Evolutionary conservation across 805 yeast species (phyloP), one percentile per base, ranked within the genome.

Genomic region (Cyberlindnera galapagoensis): DNA sequence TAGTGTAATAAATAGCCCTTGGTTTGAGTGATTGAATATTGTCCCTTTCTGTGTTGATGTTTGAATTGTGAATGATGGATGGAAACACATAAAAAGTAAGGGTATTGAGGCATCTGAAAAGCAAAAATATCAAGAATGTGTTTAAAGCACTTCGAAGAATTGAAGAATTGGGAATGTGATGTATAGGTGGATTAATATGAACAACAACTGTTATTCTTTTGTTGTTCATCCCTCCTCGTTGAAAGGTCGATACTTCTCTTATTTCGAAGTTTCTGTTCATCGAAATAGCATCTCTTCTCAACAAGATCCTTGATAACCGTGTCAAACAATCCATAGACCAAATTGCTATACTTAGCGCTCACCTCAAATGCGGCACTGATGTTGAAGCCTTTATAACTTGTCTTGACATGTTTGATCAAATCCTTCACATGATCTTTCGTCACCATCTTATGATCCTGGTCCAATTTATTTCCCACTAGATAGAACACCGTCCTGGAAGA

Each of bases 401-500:
- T 35, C 33, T 62, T 59, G 10, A 56, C 46, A 28, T 42, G 46
- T n/a, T 42, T 38, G 15, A 64, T 46, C 26, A 57, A 48, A 14
- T 46, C 40, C 30, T 60, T 43, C 4, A 67, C 58, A 35, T 65
- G 63, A 14, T 62, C 62, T 30, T 59, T 62, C 4, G 52, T 49
- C 11, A 68, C 69, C 26, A 56, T 43, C 30, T 69, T 51, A 14
- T 55, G 51, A 24, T 54, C 51, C 31, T 52, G 47, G 42, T 63
- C 69, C 21, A 60, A 45, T 40, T 68, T 68, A 42, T 65, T 68
- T 5, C 74, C 74, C n/a, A 68, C 60, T 10, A 68, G 47, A 40
- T 63, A 68, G 33, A 63, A 54, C 18, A 65, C 51, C 5, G 60
- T 51, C 24, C 52, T 44, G 3, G 49, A 39, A 23, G 57, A 34